Evolutionary conservation across 257 asterid genomes (phyloP).

Genomic region (Osmanthus fragrans): DNA sequence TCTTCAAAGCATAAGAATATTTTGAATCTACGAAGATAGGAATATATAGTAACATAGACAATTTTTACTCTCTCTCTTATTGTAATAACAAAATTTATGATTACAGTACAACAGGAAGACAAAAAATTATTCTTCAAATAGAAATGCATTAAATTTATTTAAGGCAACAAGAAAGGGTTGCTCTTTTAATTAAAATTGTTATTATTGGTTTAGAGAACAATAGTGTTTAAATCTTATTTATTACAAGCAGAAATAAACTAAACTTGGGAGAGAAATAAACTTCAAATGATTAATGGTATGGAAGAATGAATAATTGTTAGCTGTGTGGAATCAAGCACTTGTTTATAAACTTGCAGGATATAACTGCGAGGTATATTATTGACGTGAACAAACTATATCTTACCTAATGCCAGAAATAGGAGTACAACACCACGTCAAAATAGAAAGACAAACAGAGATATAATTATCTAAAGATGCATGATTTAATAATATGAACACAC

Average conservation of each 20-base stretch:
- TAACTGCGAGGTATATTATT: neutral
- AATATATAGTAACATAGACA: neutral
- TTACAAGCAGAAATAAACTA: neutral
- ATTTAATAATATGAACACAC: neutral
- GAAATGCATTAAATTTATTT: neutral
- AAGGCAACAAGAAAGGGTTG: neutral
- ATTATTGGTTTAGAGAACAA: neutral
- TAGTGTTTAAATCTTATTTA: neutral
- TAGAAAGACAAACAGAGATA: neutral
- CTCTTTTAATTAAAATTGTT: neutral
- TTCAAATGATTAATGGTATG: neutral
- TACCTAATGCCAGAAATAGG: neutral
- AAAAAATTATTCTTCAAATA: neutral
- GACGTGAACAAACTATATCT: neutral
- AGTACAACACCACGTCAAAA: neutral
- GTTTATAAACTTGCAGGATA: neutral
- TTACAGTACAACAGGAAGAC: neutral
- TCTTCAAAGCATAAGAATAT: no score
- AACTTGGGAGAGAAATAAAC: neutral
- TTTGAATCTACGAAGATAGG: neutral
- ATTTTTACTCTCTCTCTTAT: neutral
- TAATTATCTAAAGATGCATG: neutral
- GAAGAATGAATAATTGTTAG: neutral
- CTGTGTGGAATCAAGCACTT: neutral
- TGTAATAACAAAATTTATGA: neutral